phyloP scores from a whole-genome alignment of 208 protist species.

The Trypanosoma avium region DNA sequence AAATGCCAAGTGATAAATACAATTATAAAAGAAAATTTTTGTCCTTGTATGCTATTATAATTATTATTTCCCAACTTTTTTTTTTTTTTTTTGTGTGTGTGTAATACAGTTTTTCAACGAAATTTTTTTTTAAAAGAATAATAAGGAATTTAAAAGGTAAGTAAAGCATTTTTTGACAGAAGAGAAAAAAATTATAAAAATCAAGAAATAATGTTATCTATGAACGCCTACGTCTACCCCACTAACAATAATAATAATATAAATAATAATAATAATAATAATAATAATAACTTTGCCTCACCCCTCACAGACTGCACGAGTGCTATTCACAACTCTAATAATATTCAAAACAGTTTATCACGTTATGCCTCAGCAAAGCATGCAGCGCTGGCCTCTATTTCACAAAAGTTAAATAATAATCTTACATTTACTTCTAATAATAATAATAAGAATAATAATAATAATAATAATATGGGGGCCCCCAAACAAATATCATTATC shows the following conservation, averaged over 20 bases:
- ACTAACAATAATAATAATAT: not conserved
- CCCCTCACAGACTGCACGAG: constrained; percentile 78
- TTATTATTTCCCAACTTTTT: not conserved
- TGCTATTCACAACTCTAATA: constrained; percentile 72
- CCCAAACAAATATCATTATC: no score
- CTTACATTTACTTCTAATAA: no score
- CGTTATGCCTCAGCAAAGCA: not conserved
- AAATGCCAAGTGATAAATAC: not conserved
- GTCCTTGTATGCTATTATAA: not conserved
- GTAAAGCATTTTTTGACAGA: not conserved
- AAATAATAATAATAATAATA: not conserved
- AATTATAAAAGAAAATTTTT: constrained; percentile 5
- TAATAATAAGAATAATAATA: no score
- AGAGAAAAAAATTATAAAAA: constrained; percentile 6
- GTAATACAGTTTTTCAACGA: not conserved
- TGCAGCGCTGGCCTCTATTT: not conserved
- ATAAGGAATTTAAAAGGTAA: constrained; percentile 3
- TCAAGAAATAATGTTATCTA: constrained; percentile 2
- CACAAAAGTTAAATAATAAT: no score
- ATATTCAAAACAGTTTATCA: constrained; percentile 46
- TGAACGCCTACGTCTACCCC: constrained; percentile 8
- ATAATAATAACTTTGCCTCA: constrained; percentile 3
- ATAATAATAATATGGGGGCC: no score
- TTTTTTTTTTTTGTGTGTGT: not conserved
- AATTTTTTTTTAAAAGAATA: not conserved